Percentiles rank a stretch among this genome's conserved stretches.
These are phyloP conservation scores for Westerdykella aurantiaca DNA, from an alignment of 2,329 filamentous ascomycete genomes.

Conservation along the genomic window DNA sequence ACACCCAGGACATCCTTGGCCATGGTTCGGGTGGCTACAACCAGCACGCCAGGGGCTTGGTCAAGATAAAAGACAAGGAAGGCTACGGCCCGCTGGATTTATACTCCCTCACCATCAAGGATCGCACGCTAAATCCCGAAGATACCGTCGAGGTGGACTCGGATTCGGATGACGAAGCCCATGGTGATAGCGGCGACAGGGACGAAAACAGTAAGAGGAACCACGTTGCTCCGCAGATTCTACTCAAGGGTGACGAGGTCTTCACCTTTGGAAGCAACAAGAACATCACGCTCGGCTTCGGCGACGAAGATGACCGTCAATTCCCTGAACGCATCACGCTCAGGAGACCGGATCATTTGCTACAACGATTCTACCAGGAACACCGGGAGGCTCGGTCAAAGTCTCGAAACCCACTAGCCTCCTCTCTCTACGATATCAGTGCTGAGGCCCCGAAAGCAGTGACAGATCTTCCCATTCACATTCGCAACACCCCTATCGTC, in stretches of 20 bases:
- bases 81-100: conserved; percentile 92
- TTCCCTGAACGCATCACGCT: conserved; percentile 80
- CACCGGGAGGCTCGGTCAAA: conserved; percentile 48
- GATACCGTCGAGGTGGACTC: conserved; percentile 41
- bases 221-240: conserved; percentile 23
- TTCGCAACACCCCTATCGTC: conserved; percentile 64
- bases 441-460: conserved; percentile 32
- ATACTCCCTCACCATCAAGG: conserved; percentile 79
- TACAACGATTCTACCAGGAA: conserved; percentile 68
- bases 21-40: conserved; percentile 55
- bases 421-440: conserved; percentile 13
- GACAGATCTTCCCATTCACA: conserved; percentile 63
- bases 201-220: conserved; percentile 25
- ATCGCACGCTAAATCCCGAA: conserved; percentile 55
- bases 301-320: conserved; percentile 92
- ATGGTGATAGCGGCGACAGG: conserved; percentile 41
- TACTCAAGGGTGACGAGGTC: conserved; percentile 69
- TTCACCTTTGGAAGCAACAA: conserved; percentile 96
- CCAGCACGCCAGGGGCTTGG: conserved; percentile 64
- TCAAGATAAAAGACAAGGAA: conserved; percentile 93
- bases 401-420: conserved; percentile 21
- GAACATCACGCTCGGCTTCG: conserved; percentile 85
- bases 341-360: conserved; percentile 68
- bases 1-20: conserved; percentile 60
- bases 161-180: conserved; percentile 43